Base-by-base conservation (phyloP, 345 rosid genomes). In the Camelina neglecta region DNA sequence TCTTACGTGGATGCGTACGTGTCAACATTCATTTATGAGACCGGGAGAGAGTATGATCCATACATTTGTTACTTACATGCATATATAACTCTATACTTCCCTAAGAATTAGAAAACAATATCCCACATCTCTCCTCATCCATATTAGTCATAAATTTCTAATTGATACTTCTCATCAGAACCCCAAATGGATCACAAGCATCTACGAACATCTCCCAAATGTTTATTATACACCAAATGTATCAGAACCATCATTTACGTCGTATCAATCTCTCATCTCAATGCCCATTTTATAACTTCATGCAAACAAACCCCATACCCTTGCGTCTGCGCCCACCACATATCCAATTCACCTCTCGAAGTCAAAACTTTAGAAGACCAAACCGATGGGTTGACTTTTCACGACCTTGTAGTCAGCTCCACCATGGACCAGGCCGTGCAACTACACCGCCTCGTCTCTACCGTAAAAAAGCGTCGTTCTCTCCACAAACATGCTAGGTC, bases 231-330 rank as follows among this genome's bases (percentile, higher is more conserved):
- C 29, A 26, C 36, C 38, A 77, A 45, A 51, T 72, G 67, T 42
- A 29, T 78, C 49, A 60, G 60, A 59, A 38, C 45, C 67, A 23
- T 72, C 26, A 63, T 72, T 8, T 72, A 31, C 44, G 20, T 72
- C 24, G 8, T 71, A 58, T 78, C 77, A 50, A 60, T 72, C 51
- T 72, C 73, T 59, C 81, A 42, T 53, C 47, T 24, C 50, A 70
- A 74, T 13, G 75, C 77, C 12, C 29, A 67, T 35, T 9, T 57
- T 11, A 79, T 86, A 65, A 82, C 83, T 49, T 82, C 92, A 45
- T 92, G 93, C 60, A 67, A 47, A 76, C 84, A 75, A 78, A 86
- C 93, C 4, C 96, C 96, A 39, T 79, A 80, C 66, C 90, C 93
- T 42, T 78, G 71, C 50, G 83, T 79, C 8, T 89, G 98, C 76